Evolutionary conservation across 169 alveolate species (phyloP), one percentile per base, ranked within the genome.

Genomic region (Plasmodium vivax): DNA sequence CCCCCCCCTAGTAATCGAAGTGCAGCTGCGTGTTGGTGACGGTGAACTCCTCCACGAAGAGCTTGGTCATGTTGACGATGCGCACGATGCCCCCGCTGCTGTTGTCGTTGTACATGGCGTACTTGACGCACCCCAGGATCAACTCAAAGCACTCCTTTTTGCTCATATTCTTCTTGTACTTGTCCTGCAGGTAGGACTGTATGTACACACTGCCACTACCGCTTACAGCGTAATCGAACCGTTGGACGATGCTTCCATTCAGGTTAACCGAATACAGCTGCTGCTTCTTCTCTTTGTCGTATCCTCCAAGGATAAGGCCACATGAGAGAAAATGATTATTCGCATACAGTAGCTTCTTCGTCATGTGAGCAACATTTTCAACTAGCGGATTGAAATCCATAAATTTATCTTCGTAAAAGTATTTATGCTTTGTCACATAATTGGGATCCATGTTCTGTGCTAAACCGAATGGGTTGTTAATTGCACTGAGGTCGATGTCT

Each of bases 121-220:
- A 97, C 43, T 97, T 94, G 51, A 98, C 98, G 38, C 97, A 95
- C 71, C 95, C 96, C 79, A 85, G 95, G 12, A 97, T 97, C 85
- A 97, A 88, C 71, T 93, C 93, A 34, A 96, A 93, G 34, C 98
- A 97, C 95, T 98, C 99, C 43, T 98, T 98, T 92, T 96, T 95
- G 3, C 97, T 96, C 98, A 98, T 96, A 84, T 97, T 96, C 43
- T 96, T 93, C 80, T 96, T 96, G 95, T 96, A 98, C 94, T 97
- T 95, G 82, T 96, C 95, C 82, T 98, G 99, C 56, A 98, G 93
- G 93, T 96, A 97, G 0, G 99, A 98, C 92, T 96, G 94, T 90
- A 98, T 98, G 96, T 96, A 98, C 54, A 96, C 97, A 19, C 99
- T 97, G 4, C 99, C 99, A 12, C 98, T 96, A 34, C 99, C 99